Percentiles rank a stretch among this genome's conserved stretches.
Conservation (phyloP, 495 filamentous ascomycete species). For the Penicillium flavigenum region DNA sequence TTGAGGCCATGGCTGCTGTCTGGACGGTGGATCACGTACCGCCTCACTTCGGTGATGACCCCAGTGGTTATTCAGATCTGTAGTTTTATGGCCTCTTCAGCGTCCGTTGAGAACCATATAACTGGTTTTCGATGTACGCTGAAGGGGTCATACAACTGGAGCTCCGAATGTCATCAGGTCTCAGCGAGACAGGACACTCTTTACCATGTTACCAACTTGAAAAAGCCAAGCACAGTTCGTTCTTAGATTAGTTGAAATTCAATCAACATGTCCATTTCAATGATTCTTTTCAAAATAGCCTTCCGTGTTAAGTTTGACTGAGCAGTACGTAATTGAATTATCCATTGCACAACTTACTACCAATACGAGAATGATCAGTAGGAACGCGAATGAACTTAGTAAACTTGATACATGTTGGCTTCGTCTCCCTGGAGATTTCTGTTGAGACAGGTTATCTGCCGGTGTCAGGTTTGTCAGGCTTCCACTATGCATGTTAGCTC, state of each 20-base stretch:
- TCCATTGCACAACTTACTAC: no score
- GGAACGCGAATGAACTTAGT: no score
- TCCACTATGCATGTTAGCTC: no score
- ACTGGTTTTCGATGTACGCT: slow-evolving; percentile 10
- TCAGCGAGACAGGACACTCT: neutral
- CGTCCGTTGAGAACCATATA: slow-evolving; percentile 9
- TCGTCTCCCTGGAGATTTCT: no score
- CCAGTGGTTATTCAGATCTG: neutral
- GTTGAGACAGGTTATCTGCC: no score
- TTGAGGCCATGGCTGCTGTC: neutral
- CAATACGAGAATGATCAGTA: no score
- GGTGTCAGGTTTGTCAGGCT: no score
- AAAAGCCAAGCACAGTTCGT: neutral
- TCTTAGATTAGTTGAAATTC: neutral
- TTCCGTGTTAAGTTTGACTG: neutral
- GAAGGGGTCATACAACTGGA: slow-evolving; percentile 10
- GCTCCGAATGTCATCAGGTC: neutral
- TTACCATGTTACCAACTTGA: neutral
- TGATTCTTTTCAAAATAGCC: neutral
- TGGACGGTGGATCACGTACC: neutral
- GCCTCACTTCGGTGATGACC: neutral
- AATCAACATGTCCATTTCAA: neutral
- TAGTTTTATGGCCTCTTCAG: slow-evolving; percentile 12
- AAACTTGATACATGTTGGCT: no score
- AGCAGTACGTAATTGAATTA: no score